These are phyloP conservation scores for Stephania cephalantha DNA, from an alignment of 164 flowering plant species.

Conservation along the genomic window DNA sequence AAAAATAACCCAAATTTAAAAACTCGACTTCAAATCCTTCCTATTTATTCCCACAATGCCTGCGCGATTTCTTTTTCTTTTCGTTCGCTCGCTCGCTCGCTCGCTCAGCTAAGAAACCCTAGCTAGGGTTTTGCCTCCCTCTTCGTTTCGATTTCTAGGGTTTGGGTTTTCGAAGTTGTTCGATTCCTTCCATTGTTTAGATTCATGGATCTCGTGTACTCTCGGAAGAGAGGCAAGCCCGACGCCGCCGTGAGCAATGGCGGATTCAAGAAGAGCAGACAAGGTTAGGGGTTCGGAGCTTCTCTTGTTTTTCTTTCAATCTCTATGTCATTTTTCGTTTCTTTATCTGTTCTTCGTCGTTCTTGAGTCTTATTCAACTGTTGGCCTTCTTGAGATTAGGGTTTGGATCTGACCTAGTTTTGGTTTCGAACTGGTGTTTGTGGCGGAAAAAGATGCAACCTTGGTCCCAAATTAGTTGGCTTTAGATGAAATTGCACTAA, in stretches of 20 bases:
- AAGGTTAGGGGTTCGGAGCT: constrained; percentile 15
- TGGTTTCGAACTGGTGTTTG: too few species aligned
- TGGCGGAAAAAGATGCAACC: too few species aligned
- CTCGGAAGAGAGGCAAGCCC: constrained; percentile 29
- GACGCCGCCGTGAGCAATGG: constrained; percentile 25
- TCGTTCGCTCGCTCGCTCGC: not conserved
- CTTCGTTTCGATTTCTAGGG: not conserved
- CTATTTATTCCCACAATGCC: not conserved
- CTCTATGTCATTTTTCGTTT: not conserved
- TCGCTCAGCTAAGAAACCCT: constrained; percentile 3
- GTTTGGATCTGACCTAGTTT: not conserved
- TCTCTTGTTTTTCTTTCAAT: not conserved
- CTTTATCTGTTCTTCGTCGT: not conserved
- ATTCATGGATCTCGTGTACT: constrained; percentile 18
- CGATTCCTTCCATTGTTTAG: not conserved
- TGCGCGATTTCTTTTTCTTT: too few species aligned
- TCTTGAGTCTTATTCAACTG: not conserved
- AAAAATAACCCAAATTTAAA: constrained; percentile 1
- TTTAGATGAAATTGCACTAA: too few species aligned
- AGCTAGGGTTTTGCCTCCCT: constrained; percentile 15
- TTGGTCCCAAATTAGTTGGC: too few species aligned
- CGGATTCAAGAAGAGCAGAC: constrained; percentile 24
- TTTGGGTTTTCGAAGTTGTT: not conserved
- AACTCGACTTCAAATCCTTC: not conserved
- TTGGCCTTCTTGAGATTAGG: not conserved